phyloP scores from a whole-genome alignment of 768 basidiomycete species.

The Phanerodontia chrysosporium region DNA sequence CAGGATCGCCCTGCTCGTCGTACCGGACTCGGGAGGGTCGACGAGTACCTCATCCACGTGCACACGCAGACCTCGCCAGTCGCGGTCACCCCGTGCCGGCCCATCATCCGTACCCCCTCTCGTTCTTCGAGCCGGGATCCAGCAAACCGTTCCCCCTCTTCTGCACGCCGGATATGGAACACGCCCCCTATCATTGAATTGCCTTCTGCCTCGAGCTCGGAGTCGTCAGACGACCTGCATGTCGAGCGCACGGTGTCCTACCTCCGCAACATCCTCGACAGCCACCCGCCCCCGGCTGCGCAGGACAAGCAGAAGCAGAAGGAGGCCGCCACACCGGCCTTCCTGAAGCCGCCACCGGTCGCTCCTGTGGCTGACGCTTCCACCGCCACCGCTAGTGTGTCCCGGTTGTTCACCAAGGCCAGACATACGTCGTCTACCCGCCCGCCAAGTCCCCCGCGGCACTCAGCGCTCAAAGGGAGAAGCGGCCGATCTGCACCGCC shows the following conservation, averaged over 20 bases:
- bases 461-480: slow-evolving; percentile 39
- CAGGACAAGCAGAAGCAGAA: slow-evolving; percentile 3
- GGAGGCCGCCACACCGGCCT: slow-evolving; percentile 27
- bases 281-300: slow-evolving; percentile 16
- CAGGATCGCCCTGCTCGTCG: slow-evolving; percentile 9
- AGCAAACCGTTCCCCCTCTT: not conserved
- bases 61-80: slow-evolving; percentile 12
- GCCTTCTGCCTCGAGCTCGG: slow-evolving; percentile 46
- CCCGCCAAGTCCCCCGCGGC: slow-evolving; percentile 55
- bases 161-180: slow-evolving; percentile 8
- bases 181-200: slow-evolving; percentile 57
- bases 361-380: slow-evolving; percentile 55
- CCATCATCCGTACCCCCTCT: slow-evolving; percentile 13
- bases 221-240: slow-evolving; percentile 51
- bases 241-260: slow-evolving; percentile 63
- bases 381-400: slow-evolving; percentile 73
- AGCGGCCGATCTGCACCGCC: slow-evolving; percentile 30
- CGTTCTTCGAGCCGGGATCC: slow-evolving; percentile 12
- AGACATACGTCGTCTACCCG: slow-evolving; percentile 59
- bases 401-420: slow-evolving; percentile 67
- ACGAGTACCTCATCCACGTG: slow-evolving; percentile 10
- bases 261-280: slow-evolving; percentile 63
- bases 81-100: slow-evolving; percentile 5
- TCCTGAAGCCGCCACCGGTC: slow-evolving; percentile 47
- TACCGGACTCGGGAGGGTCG: slow-evolving; percentile 9